phyloP scores from a whole-genome alignment of 306 rosid species.

The Trifolium pratense region DNA sequence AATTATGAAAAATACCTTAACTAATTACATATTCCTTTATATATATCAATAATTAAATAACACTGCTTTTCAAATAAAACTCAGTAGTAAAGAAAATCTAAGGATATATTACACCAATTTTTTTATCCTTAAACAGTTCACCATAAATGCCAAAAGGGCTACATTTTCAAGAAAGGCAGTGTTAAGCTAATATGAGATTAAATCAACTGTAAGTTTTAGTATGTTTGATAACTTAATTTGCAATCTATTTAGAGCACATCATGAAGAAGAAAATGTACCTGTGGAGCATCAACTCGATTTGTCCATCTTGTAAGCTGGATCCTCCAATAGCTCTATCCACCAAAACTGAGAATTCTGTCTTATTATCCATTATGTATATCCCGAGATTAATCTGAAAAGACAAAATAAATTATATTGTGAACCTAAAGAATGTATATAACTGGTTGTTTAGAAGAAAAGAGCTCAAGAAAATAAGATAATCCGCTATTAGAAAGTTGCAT shows the following conservation, averaged over 20 bases:
- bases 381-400: slow-evolving; percentile 76
- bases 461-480: too few species aligned
- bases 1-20: background rate
- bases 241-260: slow-evolving; percentile 31
- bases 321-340: slow-evolving; percentile 87
- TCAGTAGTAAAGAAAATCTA: background rate
- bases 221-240: slow-evolving; percentile 1
- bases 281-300: slow-evolving; percentile 83
- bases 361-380: slow-evolving; percentile 62
- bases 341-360: slow-evolving; percentile 69
- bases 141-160: slow-evolving; percentile 25
- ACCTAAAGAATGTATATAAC: slow-evolving; percentile 29
- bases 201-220: slow-evolving; percentile 3
- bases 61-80: background rate
- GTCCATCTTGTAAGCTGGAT: slow-evolving; percentile 85
- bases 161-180: slow-evolving; percentile 24
- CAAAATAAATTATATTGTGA: slow-evolving; percentile 23
- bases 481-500: too few species aligned
- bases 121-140: background rate
- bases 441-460: too few species aligned
- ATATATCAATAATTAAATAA: background rate
- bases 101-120: background rate
- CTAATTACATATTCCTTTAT: background rate
- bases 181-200: slow-evolving; percentile 17
- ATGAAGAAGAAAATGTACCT: slow-evolving; percentile 51